Base-by-base conservation (phyloP, 495 filamentous ascomycete genomes). In the Ascodesmis nigricans region DNA sequence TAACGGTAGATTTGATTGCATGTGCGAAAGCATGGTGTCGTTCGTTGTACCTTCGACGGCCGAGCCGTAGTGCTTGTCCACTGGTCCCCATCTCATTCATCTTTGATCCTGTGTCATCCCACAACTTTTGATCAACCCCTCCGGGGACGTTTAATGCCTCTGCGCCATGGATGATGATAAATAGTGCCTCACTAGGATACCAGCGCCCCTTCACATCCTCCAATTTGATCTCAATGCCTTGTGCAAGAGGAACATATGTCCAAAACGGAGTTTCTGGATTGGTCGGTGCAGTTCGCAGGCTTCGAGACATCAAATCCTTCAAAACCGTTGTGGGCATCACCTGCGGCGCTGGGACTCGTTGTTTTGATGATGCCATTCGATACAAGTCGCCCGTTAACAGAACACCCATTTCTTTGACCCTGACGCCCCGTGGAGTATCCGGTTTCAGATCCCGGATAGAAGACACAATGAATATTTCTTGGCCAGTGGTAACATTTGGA, bases 181-280 rank as follows among this genome's bases (percentile, higher is more conserved):
- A 56, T 2, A 71, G 46, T 2, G 63, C 42, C 31, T 56, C 58
- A 3, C 59, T 61, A 41, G 73, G 69, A 47, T 73, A 73, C 69
- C 69, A 73, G 9, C 69, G 57, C 4, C 69, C 68, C 43, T 69
- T 70, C 43, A 73, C 49, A 21, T 71, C 63, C n/a, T 51, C 45
- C 2, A 71, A 43, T 3, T 46, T 39, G 60, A 43, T 15, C 42
- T 53, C 15, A 44, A 33, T 21, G 43, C 40, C 5, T 49, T 31
- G 18, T 55, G 41, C 1, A 54, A 36, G 16, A 66, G 43, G 16
- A 5, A 21, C 36, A 30, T 41, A 41, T 20, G 19, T 35, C 32
- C 38, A 35, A 18, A 27, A 29, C 2, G 20, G 35, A 2, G 24
- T 26, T 1, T 16, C 35, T 1, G 35, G 35, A 30, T 30, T 21